Conservation (phyloP, 2,329 filamentous ascomycete species). For the Penicillium sp. region DNA sequence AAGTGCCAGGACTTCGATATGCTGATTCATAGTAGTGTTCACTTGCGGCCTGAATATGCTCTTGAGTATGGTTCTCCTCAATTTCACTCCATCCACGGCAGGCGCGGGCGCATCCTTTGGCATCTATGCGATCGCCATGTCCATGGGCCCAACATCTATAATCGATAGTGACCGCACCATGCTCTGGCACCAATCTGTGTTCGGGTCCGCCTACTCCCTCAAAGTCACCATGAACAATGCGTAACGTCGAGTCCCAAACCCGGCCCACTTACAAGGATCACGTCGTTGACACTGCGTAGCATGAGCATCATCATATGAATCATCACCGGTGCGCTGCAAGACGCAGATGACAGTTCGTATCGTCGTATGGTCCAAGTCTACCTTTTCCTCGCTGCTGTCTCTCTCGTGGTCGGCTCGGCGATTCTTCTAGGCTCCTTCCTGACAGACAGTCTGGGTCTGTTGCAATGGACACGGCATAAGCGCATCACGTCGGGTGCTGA, state of each 20-base stretch:
- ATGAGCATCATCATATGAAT: slow-evolving; percentile 64
- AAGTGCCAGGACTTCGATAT: background rate
- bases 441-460: slow-evolving; percentile 47
- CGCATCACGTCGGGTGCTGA: slow-evolving; percentile 49
- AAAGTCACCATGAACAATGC: slow-evolving; percentile 65
- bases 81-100: slow-evolving; percentile 50
- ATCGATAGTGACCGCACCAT: slow-evolving; percentile 63
- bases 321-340: slow-evolving; percentile 60
- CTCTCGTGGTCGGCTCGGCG: slow-evolving; percentile 48
- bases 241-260: slow-evolving; percentile 27
- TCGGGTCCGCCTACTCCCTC: slow-evolving; percentile 61
- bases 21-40: slow-evolving; percentile 33
- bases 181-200: slow-evolving; percentile 62
- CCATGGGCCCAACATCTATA: slow-evolving; percentile 59
- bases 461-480: slow-evolving; percentile 62
- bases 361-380: slow-evolving; percentile 59
- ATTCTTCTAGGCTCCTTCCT: slow-evolving; percentile 45
- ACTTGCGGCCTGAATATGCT: slow-evolving; percentile 55
- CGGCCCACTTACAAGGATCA: background rate
- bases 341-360: slow-evolving; percentile 59
- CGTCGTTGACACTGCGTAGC: slow-evolving; percentile 27
- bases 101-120: slow-evolving; percentile 63
- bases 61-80: slow-evolving; percentile 56
- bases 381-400: slow-evolving; percentile 53
- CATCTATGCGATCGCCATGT: slow-evolving; percentile 59